Base-by-base conservation (phyloP, 2,329 filamentous ascomycete genomes). In the Pseudogymnoascus sp. region DNA sequence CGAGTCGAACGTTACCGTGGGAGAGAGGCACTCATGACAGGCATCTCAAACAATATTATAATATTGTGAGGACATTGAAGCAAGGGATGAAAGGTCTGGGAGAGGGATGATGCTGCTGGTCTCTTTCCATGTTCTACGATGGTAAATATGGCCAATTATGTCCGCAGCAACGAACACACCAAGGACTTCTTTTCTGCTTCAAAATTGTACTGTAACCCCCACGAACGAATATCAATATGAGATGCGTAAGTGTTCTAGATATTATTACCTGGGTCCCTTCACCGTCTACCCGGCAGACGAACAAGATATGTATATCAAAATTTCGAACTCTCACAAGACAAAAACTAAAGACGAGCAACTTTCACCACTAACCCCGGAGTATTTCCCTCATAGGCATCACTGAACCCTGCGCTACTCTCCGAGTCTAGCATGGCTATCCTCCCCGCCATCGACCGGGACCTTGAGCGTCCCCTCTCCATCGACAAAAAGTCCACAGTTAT, bases 401-500 rank as follows among this genome's bases (percentile, higher is more conserved):
- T 56, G 28, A 56, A 56, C 50, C 50, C 50, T 56, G 50, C 50
- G 50, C 50, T 56, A 33, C 50, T 56, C 50, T 56, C 50, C 50
- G 50, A 56, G 50, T 56, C 50, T 56, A 56, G 50, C 50, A 56
- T 56, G 50, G 50, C 50, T 18, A 56, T 53, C 47, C 50, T 25
- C n/a, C 25, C 50, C 50, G 50, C 50, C 50, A 56, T 56, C 21
- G 28, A 56, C 50, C 50, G 28, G 50, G 50, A 12, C 50, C 50
- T 56, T 18, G 25, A 56, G 50, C 16, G 28, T 56, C 50, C 50
- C 50, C 50, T 56, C 44, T n/a, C 50, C 14, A 33, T 56, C 25
- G 50, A 56, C 50, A 56, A 16, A 44, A 56, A 31, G 50, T 56
- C 50, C 50, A 56, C 50, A 56, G 50, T 56, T 56, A 56, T 56